Conservation (phyloP, 2,329 filamentous ascomycete genomes). For the Ophiostoma triangulosporum region DNA sequence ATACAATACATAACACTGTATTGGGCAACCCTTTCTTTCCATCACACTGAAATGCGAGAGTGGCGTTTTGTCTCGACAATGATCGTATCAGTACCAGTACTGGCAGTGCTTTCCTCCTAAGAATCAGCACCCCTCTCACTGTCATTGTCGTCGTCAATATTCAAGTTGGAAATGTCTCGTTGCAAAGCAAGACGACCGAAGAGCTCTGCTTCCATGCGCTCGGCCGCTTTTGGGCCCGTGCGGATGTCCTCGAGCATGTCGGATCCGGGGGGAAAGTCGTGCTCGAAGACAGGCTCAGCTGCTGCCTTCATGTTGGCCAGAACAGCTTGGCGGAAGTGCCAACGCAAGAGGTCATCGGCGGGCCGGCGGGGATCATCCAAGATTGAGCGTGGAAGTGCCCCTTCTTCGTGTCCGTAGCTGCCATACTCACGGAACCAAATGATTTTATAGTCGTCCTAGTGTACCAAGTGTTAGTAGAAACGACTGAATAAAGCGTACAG, state of each 20-base stretch:
- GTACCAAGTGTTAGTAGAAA: too few species aligned
- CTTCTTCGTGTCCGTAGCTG: background rate
- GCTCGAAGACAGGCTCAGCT: slow-evolving; percentile 17
- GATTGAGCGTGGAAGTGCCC: background rate
- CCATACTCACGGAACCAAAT: background rate
- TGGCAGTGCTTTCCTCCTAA: too few species aligned
- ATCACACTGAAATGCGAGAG: too few species aligned
- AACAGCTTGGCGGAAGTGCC: slow-evolving; percentile 18
- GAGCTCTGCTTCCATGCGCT: slow-evolving; percentile 4
- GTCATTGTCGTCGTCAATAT: background rate
- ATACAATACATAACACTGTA: too few species aligned
- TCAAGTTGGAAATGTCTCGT: too few species aligned
- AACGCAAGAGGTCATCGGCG: slow-evolving; percentile 14
- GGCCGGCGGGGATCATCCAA: background rate
- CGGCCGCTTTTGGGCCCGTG: background rate
- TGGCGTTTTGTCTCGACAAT: too few species aligned
- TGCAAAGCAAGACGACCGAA: background rate
- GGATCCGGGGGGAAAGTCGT: slow-evolving; percentile 18
- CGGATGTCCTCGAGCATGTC: slow-evolving; percentile 19
- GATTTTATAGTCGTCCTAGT: background rate
- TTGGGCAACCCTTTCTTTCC: too few species aligned
- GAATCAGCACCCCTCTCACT: too few species aligned
- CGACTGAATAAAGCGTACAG: too few species aligned
- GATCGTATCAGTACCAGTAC: too few species aligned
- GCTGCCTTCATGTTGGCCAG: slow-evolving; percentile 17